Evolutionary conservation across 1,139 yeast species (phyloP).

Genomic region (Hansenula lynferdii): DNA sequence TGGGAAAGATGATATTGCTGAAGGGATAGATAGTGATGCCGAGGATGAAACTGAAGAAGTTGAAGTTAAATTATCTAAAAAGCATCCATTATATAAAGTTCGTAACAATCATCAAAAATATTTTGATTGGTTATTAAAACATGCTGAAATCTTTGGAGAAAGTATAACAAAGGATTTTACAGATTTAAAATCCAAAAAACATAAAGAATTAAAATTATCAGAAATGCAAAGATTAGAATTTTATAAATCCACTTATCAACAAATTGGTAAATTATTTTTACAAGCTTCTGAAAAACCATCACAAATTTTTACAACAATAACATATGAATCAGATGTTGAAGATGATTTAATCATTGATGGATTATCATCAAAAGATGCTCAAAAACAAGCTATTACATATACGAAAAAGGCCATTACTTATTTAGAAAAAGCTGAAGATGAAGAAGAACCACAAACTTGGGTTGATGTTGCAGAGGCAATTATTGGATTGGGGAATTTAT

Average conservation of each 20-base stretch:
- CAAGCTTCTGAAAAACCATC: slow-evolving; percentile 62
- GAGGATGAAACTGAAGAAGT: slow-evolving; percentile 35
- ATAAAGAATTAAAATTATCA: slow-evolving; percentile 20
- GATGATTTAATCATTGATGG: slow-evolving; percentile 32
- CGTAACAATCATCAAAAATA: slow-evolving; percentile 25
- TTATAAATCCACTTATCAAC: slow-evolving; percentile 37
- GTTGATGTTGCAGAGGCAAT: slow-evolving; percentile 81
- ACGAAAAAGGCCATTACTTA: slow-evolving; percentile 54
- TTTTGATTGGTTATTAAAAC: slow-evolving; percentile 54
- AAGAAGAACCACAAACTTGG: slow-evolving; percentile 77
- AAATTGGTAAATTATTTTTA: slow-evolving; percentile 57
- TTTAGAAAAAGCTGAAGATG: slow-evolving; percentile 55
- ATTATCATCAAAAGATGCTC: slow-evolving; percentile 36
- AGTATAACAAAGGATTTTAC: slow-evolving; percentile 15
- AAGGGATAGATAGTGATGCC: slow-evolving; percentile 46
- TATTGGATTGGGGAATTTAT: slow-evolving; percentile 71
- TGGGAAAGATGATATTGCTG: slow-evolving; percentile 46
- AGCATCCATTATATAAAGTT: slow-evolving; percentile 52
- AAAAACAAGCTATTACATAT: slow-evolving; percentile 42
- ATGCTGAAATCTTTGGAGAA: slow-evolving; percentile 38
- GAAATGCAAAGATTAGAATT: slow-evolving; percentile 22
- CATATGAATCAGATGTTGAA: slow-evolving; percentile 52
- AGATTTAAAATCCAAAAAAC: slow-evolving; percentile 18
- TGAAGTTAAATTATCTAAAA: slow-evolving; percentile 33
- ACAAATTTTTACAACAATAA: slow-evolving; percentile 47